These are phyloP conservation scores for Sphenostylis stenocarpa DNA, from an alignment of 306 rosid species.

Conservation along the genomic window DNA sequence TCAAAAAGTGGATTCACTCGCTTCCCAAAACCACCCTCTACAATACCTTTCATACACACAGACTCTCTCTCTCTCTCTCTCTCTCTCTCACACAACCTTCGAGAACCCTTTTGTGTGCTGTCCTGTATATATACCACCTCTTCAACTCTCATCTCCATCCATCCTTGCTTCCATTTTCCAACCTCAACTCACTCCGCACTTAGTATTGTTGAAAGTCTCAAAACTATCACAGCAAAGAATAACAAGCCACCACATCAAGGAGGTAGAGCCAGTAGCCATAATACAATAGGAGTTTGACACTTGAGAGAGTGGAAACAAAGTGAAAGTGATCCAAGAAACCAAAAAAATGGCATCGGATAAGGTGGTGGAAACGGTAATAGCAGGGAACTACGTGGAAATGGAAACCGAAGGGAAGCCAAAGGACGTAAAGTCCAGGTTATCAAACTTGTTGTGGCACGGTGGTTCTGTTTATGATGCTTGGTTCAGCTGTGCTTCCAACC, in stretches of 20 bases:
- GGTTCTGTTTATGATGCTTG: slow-evolving; percentile 98
- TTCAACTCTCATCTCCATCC: neutral
- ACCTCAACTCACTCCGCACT: slow-evolving; percentile 5
- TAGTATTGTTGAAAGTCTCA: neutral
- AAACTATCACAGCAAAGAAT: neutral
- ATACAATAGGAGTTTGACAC: neutral
- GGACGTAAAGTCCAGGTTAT: slow-evolving; percentile 57
- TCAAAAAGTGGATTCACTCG: slow-evolving; percentile 50
- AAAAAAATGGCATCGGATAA: slow-evolving; percentile 62
- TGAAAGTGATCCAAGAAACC: neutral
- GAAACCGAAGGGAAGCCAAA: slow-evolving; percentile 72
- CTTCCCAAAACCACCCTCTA: slow-evolving; percentile 56
- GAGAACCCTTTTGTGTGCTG: slow-evolving; percentile 51
- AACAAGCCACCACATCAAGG: neutral
- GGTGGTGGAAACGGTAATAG: slow-evolving; percentile 69
- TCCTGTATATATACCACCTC: slow-evolving; percentile 35
- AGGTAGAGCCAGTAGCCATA: neutral
- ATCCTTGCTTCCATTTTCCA: neutral
- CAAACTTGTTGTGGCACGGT: slow-evolving; percentile 89
- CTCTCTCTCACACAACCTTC: slow-evolving; percentile 46
- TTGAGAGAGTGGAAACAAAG: neutral
- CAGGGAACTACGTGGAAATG: slow-evolving; percentile 91
- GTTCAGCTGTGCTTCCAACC: slow-evolving; percentile 99
- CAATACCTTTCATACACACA: slow-evolving; percentile 61
- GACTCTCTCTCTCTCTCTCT: slow-evolving; percentile 27